Percentiles rank a stretch among this genome's conserved stretches.
Conservation (phyloP, 768 basidiomycete species). For the Boletus edulis region DNA sequence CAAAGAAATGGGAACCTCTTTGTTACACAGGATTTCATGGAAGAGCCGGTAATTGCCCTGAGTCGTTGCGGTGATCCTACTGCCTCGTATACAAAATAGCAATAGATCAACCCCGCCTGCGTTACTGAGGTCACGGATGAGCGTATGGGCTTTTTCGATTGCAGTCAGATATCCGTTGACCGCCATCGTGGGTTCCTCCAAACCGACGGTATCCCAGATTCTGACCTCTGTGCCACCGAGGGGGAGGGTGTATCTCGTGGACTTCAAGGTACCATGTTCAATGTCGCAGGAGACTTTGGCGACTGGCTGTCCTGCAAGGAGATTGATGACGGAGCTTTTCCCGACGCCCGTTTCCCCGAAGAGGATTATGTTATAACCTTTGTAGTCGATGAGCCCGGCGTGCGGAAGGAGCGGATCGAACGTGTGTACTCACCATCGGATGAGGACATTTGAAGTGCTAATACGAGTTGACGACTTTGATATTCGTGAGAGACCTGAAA, state of each 20-base stretch:
- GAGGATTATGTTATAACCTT: constrained; percentile 27
- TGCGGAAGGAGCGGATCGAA: background rate
- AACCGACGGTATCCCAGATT: constrained; percentile 32
- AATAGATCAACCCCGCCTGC: constrained; percentile 34
- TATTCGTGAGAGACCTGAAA: constrained; percentile 10
- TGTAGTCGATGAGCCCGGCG: background rate
- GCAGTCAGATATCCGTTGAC: constrained; percentile 27
- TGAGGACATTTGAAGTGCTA: constrained; percentile 15
- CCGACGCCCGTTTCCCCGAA: constrained; percentile 34
- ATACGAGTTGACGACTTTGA: background rate
- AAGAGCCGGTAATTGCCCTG: constrained; percentile 41
- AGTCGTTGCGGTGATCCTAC: constrained; percentile 28
- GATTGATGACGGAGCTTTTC: constrained; percentile 46
- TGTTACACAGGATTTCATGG: constrained; percentile 37
- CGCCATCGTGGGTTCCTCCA: constrained; percentile 30
- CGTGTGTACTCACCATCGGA: constrained; percentile 13
- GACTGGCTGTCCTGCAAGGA: constrained; percentile 30
- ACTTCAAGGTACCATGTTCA: constrained; percentile 34
- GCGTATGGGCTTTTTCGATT: constrained; percentile 27
- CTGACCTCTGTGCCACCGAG: constrained; percentile 8
- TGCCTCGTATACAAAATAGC: constrained; percentile 38
- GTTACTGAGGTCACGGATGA: constrained; percentile 21
- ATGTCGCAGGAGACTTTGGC: constrained; percentile 34
- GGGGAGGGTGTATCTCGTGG: constrained; percentile 22
- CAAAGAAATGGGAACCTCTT: constrained; percentile 38